Evolutionary conservation across 2,329 filamentous ascomycete genomes (phyloP).

Genomic region (Claviceps sp.): DNA sequence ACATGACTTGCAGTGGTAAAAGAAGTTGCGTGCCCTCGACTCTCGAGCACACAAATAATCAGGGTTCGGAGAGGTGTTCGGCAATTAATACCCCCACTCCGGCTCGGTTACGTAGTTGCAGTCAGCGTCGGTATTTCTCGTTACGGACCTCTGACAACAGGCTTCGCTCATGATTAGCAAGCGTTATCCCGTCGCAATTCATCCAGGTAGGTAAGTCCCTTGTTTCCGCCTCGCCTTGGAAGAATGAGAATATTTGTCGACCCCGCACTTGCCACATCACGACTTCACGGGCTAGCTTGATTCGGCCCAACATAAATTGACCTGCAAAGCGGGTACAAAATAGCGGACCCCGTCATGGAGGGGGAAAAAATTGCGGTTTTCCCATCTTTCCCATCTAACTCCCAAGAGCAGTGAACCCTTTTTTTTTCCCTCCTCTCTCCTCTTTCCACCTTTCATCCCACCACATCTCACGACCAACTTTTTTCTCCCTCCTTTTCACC

Average conservation of each 20-base stretch:
- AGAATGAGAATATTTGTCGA: neutral
- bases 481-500: neutral
- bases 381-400: neutral
- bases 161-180: neutral
- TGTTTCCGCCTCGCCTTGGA: neutral
- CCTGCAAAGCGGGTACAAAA: constrained; percentile 1
- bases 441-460: neutral
- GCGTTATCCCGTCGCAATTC: neutral
- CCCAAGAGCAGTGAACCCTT: neutral
- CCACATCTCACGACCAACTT: neutral
- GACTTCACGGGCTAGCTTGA: neutral
- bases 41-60: neutral
- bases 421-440: neutral
- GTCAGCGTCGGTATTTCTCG: neutral
- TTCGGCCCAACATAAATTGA: constrained; percentile 1
- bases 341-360: neutral
- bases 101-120: neutral
- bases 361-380: neutral
- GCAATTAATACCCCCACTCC: neutral
- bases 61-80: neutral
- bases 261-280: constrained; percentile 4
- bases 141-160: neutral
- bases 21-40: neutral
- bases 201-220: neutral
- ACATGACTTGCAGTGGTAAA: neutral